phyloP scores from a whole-genome alignment of 257 asterid genomes.

The Przewalskia tangutica region DNA sequence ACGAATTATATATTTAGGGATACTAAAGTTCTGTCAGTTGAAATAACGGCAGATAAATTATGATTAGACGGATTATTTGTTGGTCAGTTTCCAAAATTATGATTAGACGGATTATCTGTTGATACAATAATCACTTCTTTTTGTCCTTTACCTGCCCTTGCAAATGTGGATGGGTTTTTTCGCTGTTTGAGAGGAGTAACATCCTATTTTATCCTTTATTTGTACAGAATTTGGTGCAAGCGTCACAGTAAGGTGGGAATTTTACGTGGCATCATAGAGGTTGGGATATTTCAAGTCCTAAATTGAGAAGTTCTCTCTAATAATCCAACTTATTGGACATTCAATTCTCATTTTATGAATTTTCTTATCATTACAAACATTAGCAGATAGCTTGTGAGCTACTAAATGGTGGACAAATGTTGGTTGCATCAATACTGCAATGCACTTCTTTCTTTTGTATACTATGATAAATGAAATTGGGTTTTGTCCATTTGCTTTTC shows the following conservation, averaged over 20 bases:
- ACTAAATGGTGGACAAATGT: background rate
- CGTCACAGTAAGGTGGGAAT: slow-evolving; percentile 31
- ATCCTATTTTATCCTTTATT: background rate
- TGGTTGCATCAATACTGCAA: slow-evolving; percentile 1
- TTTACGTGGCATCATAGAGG: background rate
- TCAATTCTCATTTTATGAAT: background rate
- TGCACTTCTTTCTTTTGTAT: slow-evolving; percentile 14
- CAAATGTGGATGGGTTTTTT: background rate
- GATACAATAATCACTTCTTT: background rate
- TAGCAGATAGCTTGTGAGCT: background rate
- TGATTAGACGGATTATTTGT: background rate
- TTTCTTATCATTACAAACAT: background rate
- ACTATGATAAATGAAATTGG: background rate
- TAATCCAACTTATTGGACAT: slow-evolving; percentile 1
- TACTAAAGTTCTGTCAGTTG: background rate
- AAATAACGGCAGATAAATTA: background rate
- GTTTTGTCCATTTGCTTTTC: background rate
- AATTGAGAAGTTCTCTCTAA: slow-evolving; percentile 18
- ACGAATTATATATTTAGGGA: background rate
- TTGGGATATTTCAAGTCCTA: slow-evolving; percentile 8
- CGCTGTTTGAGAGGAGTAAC: background rate
- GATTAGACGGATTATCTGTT: too few relatives aligned
- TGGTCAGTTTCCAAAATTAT: too few relatives aligned
- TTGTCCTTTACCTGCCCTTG: background rate
- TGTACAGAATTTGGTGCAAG: slow-evolving; percentile 50